Conservation (phyloP, 495 filamentous ascomycete genomes). For the Aspergillus kassunensis region DNA sequence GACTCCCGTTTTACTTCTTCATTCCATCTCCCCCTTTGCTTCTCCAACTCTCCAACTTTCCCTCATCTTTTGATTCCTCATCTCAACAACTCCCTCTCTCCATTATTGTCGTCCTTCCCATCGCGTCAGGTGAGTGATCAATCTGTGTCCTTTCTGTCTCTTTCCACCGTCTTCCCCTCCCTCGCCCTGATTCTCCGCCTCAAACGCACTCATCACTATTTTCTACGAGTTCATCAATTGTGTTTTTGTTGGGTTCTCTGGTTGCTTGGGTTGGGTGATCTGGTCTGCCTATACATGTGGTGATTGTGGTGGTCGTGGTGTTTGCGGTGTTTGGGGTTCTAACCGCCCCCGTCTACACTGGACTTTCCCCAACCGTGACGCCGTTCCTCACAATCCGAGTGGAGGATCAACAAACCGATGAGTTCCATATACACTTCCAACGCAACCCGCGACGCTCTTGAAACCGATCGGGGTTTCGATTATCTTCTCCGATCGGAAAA, state of each 20-base stretch:
- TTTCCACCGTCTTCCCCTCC: constrained; percentile 16
- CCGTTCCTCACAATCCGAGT: constrained; percentile 18
- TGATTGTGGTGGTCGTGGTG: constrained; percentile 1
- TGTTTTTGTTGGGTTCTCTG: not conserved
- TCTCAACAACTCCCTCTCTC: constrained; percentile 16
- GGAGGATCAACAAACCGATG: constrained; percentile 12
- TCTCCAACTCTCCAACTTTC: constrained; percentile 17
- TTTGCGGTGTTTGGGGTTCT: constrained; percentile 12
- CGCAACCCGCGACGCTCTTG: constrained; percentile 9
- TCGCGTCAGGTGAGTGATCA: constrained; percentile 28
- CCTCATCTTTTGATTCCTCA: constrained; percentile 22
- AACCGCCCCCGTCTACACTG: constrained; percentile 16
- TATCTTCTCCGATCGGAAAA: not conserved
- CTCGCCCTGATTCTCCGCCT: constrained; percentile 14
- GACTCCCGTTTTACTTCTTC: not conserved
- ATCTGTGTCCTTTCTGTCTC: constrained; percentile 25
- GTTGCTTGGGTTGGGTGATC: not conserved
- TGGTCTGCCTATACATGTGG: not conserved
- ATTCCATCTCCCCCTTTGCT: constrained; percentile 15
- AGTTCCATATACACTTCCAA: constrained; percentile 2
- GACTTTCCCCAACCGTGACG: constrained; percentile 18
- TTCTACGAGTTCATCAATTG: not conserved
- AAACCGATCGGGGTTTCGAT: not conserved
- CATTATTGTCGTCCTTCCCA: constrained; percentile 8
- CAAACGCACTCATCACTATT: constrained; percentile 5